Conservation (phyloP, 768 basidiomycete genomes). For the Kwoniella heveanensis region DNA sequence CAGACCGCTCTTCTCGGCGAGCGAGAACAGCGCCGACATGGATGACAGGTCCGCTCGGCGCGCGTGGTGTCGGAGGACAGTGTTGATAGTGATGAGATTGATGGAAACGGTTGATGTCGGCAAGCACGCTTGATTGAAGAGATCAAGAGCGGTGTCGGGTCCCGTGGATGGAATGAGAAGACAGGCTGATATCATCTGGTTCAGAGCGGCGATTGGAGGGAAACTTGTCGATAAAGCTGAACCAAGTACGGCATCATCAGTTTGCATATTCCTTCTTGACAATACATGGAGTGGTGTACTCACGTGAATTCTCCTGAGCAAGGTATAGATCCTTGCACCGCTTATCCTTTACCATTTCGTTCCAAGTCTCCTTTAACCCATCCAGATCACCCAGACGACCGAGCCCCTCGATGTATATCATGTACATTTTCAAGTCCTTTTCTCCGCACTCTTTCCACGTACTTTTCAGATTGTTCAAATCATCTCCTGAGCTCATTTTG, state of each 20-base stretch:
- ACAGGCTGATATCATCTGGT: constrained; percentile 73
- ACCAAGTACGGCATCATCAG: no score
- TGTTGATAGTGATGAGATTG: constrained; percentile 79
- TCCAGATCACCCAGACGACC: constrained; percentile 64
- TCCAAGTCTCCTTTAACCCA: constrained; percentile 59
- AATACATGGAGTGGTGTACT: constrained; percentile 5
- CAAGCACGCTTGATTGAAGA: constrained; percentile 58
- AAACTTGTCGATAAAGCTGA: constrained; percentile 19
- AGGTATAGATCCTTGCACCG: constrained; percentile 44
- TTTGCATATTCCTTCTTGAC: no score
- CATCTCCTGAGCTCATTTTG: neutral
- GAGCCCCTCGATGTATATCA: constrained; percentile 68
- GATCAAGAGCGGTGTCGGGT: constrained; percentile 54
- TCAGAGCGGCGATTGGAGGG: constrained; percentile 60
- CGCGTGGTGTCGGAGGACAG: constrained; percentile 69
- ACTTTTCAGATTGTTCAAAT: constrained; percentile 61
- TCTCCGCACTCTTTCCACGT: constrained; percentile 67
- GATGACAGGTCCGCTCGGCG: constrained; percentile 66
- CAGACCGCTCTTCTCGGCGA: constrained; percentile 63
- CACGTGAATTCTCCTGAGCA: constrained; percentile 25
- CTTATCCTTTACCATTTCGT: constrained; percentile 49
- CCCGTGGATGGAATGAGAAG: constrained; percentile 57
- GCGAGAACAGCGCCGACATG: constrained; percentile 64
- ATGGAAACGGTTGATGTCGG: constrained; percentile 63
- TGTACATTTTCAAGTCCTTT: constrained; percentile 69